Conservation (phyloP, 805 yeast species). For the Saturnispora hagleri region DNA sequence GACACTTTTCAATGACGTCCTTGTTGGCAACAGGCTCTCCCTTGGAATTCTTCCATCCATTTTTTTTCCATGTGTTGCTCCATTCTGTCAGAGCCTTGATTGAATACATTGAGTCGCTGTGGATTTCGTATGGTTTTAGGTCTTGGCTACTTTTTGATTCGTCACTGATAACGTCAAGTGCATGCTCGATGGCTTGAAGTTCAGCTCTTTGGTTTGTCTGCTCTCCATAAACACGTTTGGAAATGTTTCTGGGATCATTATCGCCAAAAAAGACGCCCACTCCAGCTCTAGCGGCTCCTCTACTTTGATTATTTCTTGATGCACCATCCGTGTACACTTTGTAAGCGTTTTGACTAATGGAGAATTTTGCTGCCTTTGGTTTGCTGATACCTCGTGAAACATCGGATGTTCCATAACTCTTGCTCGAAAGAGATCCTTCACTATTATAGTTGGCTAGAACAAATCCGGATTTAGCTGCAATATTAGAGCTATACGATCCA, state of each 20-base stretch:
- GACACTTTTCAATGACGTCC: conserved; percentile 37
- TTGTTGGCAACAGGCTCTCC: conserved; percentile 40
- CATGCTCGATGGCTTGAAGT: conserved; percentile 53
- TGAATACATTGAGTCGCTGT: conserved; percentile 67
- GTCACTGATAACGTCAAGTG: conserved; percentile 34
- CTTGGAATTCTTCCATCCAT: conserved; percentile 42
- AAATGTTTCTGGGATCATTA: conserved; percentile 42
- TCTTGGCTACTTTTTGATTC: conserved; percentile 24
- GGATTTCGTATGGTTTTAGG: conserved; percentile 31
- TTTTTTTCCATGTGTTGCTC: conserved; percentile 44
- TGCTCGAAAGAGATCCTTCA: background rate
- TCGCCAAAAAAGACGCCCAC: conserved; percentile 68
- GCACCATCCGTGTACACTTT: conserved; percentile 75
- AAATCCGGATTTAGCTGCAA: background rate
- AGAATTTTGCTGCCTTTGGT: background rate
- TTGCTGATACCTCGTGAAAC: background rate
- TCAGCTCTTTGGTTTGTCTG: conserved; percentile 84
- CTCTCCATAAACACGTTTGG: conserved; percentile 39
- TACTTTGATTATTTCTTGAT: conserved; percentile 47
- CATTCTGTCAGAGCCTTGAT: conserved; percentile 49
- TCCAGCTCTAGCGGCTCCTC: conserved; percentile 41
- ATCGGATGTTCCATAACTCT: background rate
- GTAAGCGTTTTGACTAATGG: background rate
- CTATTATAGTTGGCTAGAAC: background rate
- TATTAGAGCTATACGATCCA: background rate